Percentiles rank a stretch among this genome's conserved stretches.
Evolutionary conservation across 148 eudicot species (phyloP).

Genomic region (Diospyros kaki): DNA sequence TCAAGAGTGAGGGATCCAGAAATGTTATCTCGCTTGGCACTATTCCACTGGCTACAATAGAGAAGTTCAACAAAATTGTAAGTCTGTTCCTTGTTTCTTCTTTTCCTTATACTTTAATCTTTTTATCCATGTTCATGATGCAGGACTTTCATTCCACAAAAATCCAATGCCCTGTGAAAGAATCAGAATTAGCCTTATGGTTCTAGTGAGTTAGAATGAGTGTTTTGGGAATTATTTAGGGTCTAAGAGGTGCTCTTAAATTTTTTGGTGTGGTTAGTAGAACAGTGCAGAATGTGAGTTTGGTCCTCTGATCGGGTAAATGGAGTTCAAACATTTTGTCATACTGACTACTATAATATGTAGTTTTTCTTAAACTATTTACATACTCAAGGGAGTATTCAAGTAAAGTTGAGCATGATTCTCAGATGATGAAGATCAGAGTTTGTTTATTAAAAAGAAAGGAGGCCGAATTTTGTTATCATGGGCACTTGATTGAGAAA

Average conservation of each 20-base stretch:
- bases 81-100: slow-evolving; percentile 22
- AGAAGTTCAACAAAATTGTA: slow-evolving; percentile 81
- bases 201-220: slow-evolving; percentile 1
- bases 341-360: not conserved
- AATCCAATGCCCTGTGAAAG: not conserved
- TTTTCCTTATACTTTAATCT: not conserved
- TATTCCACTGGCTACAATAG: slow-evolving; percentile 79
- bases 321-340: not conserved
- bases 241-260: not conserved
- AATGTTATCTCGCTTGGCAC: slow-evolving; percentile 84
- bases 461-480: not conserved
- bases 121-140: not conserved
- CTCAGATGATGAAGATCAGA: too few species aligned
- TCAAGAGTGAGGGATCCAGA: slow-evolving; percentile 81
- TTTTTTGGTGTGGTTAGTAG: not conserved
- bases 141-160: not conserved
- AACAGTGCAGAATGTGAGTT: not conserved
- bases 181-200: not conserved
- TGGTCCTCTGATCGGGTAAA: not conserved
- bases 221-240: not conserved
- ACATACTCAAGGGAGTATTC: not conserved
- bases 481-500: not conserved
- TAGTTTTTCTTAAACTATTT: not conserved
- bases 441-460: not conserved
- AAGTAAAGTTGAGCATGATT: not conserved